phyloP scores from a whole-genome alignment of 2,329 filamentous ascomycete species.

The Coniochaeta sp. region DNA sequence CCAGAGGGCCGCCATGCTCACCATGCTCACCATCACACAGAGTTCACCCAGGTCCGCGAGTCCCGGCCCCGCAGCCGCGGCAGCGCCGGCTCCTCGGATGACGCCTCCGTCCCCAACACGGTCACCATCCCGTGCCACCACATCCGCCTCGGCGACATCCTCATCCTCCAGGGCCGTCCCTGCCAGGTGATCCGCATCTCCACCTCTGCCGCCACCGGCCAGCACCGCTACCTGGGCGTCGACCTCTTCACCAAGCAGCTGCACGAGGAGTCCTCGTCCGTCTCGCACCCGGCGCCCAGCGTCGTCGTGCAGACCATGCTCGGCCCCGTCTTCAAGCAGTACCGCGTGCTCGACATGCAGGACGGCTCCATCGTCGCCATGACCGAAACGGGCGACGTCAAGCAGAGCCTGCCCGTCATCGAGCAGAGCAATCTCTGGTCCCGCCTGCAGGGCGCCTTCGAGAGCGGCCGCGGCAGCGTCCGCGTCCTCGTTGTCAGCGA shows the following conservation, averaged over 20 bases:
- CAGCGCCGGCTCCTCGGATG: conserved; percentile 24
- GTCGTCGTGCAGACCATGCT: conserved; percentile 99
- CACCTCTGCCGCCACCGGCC: conserved; percentile 92
- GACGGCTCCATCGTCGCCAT: conserved; percentile 83
- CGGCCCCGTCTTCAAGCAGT: conserved; percentile 99
- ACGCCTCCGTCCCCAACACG: conserved; percentile 59
- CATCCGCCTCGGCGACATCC: conserved; percentile 96
- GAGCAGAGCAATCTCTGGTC: conserved; percentile 87
- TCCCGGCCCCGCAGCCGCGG: conserved; percentile 18
- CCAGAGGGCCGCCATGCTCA: conserved; percentile 23
- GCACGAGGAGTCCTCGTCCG: conserved; percentile 96
- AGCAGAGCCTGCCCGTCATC: conserved; percentile 88
- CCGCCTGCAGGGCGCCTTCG: conserved; percentile 77
- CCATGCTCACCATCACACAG: conserved; percentile 33
- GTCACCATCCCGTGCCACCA: conserved; percentile 99
- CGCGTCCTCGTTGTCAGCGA: conserved; percentile 95
- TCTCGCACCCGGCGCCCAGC: conserved; percentile 93
- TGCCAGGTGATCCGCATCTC: conserved; percentile 99
- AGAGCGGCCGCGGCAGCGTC: conserved; percentile 86
- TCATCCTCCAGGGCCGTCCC: conserved; percentile 97
- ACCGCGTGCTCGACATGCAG: conserved; percentile 96
- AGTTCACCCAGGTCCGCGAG: conserved; percentile 44
- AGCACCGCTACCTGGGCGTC: conserved; percentile 99
- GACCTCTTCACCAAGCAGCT: conserved; percentile 99
- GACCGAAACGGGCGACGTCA: conserved; percentile 98